Evolutionary conservation across 1,139 yeast species (phyloP), one percentile per base, ranked within the genome.

Genomic region (Candida tunisiensis): DNA sequence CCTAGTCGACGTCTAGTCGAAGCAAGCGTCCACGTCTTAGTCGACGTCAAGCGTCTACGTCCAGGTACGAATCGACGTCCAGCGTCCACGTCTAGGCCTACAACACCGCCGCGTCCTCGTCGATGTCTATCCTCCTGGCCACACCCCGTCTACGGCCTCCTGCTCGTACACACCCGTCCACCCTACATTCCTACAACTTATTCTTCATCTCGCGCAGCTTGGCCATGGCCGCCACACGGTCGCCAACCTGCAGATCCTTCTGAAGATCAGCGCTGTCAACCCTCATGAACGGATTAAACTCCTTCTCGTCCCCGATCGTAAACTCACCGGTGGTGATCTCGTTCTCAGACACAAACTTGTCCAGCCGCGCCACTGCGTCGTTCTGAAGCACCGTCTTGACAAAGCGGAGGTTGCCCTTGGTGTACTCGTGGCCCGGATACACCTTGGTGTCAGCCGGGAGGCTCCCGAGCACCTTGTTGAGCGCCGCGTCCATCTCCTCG

Each of bases 401-500:
- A 47, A 88, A 88, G 39, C 63, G 66, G 25, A 78, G 72, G 48
- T 91, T 88, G 20, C 80, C 62, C 38, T 63, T 65, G 9, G 99
- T 91, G 54, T 88, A 88, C 53, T 88, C 98, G 51, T 88, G 99
- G 2, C 99, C 99, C 0, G 95, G 91, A 44, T 72, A 51, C 3
- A 85, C 88, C 20, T 56, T 50, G 0, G 93, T 79, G 10, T 69
- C 72, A 19, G 60, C 53, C 1, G 94, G 91, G 31, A 82, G 60
- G 24, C 49, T 44, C 3, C 63, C 75, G 35, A 82, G 58, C 15
- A 55, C 50, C 39, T 69, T 71, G n/a, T n/a, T n/a, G 42, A 88
- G 59, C 0, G 93, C 67, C 2, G 41, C 37, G 40, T 75, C 67
- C 99, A 88, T 88, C 46, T 88, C 75, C 18, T 53, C 55, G 1